phyloP scores from a whole-genome alignment of 352 stramenopile genomes.

The Pythium folliculosum region DNA sequence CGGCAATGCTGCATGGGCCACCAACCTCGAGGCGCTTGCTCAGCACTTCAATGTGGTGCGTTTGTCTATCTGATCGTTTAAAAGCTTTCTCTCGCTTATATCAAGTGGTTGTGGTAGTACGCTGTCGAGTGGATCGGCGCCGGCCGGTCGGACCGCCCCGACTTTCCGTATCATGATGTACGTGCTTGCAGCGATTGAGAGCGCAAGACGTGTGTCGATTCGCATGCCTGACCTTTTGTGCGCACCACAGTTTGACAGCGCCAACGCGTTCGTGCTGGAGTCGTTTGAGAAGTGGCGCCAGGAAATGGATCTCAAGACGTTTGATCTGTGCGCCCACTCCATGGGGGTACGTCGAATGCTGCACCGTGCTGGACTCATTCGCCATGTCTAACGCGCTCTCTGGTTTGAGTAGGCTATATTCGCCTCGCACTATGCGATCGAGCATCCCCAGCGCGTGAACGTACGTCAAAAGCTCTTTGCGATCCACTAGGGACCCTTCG shows the following conservation, averaged over 20 bases:
- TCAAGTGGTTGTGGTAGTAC: constrained; percentile 42
- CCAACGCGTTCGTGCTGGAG: constrained; percentile 69
- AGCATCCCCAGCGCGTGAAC: constrained; percentile 59
- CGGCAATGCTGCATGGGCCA: constrained; percentile 83
- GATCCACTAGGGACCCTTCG: not conserved
- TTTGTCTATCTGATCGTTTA: not conserved
- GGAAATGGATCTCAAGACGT: constrained; percentile 68
- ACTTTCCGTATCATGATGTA: constrained; percentile 74
- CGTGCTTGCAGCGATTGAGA: constrained; percentile 10
- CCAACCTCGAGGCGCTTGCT: constrained; percentile 71
- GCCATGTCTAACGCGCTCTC: not conserved
- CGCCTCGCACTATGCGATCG: constrained; percentile 70
- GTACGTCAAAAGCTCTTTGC: constrained; percentile 31
- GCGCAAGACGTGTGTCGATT: not conserved
- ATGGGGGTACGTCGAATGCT: constrained; percentile 58
- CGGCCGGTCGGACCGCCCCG: constrained; percentile 74
- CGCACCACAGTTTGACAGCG: constrained; percentile 62
- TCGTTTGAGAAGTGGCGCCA: constrained; percentile 77
- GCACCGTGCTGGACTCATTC: not conserved
- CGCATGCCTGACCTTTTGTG: not conserved
- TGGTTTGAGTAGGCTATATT: constrained; percentile 65
- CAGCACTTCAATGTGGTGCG: constrained; percentile 87
- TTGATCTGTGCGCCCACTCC: constrained; percentile 78
- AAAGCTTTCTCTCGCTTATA: not conserved
- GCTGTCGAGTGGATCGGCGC: constrained; percentile 86